Evolutionary conservation across 164 flowering plant genomes (phyloP).

Genomic region (Protea cynaroides): DNA sequence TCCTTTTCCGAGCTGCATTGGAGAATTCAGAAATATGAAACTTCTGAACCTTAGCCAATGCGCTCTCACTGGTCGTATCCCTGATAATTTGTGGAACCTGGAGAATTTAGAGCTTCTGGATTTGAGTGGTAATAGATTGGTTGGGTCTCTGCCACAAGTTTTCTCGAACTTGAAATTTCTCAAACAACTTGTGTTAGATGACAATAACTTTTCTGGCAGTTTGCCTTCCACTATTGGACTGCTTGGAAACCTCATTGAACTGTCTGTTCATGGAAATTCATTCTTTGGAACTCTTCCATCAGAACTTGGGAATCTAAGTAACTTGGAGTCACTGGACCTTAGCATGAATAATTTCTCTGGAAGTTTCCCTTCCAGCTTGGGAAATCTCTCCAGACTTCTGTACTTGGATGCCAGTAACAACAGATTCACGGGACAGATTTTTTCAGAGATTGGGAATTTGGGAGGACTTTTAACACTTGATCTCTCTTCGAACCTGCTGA

Average conservation of each 20-base stretch:
- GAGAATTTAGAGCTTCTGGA: conserved; percentile 38
- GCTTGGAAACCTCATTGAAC: conserved; percentile 33
- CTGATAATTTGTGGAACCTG: conserved; percentile 33
- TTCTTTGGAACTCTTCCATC: conserved; percentile 46
- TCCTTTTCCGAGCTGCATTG: conserved; percentile 39
- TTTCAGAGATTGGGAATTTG: conserved; percentile 21
- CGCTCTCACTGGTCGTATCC: conserved; percentile 35
- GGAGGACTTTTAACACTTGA: conserved; percentile 31
- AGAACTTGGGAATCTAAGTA: conserved; percentile 37
- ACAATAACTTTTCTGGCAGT: conserved; percentile 41
- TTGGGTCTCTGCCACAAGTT: conserved; percentile 33
- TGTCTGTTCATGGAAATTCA: conserved; percentile 42
- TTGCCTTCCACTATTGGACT: conserved; percentile 44
- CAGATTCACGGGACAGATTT: conserved; percentile 35
- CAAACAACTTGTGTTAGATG: conserved; percentile 41
- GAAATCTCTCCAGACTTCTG: conserved; percentile 34
- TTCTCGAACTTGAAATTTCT: conserved; percentile 37
- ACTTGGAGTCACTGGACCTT: conserved; percentile 43
- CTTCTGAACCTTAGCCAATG: conserved; percentile 49
- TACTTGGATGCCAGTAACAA: conserved; percentile 42
- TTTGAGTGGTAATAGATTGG: conserved; percentile 37
- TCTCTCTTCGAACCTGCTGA: conserved; percentile 37
- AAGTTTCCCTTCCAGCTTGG: conserved; percentile 37
- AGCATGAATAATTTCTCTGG: conserved; percentile 46
- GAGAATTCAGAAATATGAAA: conserved; percentile 35